Evolutionary conservation across 768 basidiomycete genomes (phyloP), one percentile per base, ranked within the genome.

Genomic region (Obba rivulosa): DNA sequence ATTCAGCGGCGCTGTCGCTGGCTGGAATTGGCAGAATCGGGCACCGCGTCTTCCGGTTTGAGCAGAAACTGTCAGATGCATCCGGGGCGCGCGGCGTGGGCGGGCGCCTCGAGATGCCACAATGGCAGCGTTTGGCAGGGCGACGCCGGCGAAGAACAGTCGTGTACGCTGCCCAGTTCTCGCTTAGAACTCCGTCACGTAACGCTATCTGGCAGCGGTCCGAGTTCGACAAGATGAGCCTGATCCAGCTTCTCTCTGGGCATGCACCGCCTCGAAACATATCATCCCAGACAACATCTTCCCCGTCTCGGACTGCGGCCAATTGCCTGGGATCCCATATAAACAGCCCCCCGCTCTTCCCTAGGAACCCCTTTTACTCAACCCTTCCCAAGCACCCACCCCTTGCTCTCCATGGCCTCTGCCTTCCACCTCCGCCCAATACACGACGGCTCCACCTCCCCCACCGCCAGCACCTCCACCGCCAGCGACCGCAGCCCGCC

Each of bases 371-470:
- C 49, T 52, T 34, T 36, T 44, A 34, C 41, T 43, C 40, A 34
- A 39, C 45, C 35, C 48, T 48, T 45, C 53, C 52, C 50, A 49
- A 40, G 38, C 50, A 37, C 31, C 45, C 40, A 48, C 45, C 45
- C 38, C 40, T 36, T 46, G 34, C 51, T 46, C 40, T 36, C 55
- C 44, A 41, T 34, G 28, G 42, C 36, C 34, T 50, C 54, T 47
- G 53, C 41, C 42, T 41, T 36, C 67, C 76, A 76, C 58, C 77
- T 82, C 37, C 79, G 81, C 47, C 82, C 81, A 31, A 76, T 83
- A 3, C 68, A 73, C 46, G 68, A 74, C 4, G 73, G 75, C 42
- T 78, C 79, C 28, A 73, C 80, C 13, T 78, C 83, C 8, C 75
- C 82, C 23, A 76, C 76, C 36, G 60, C 71, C 2, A 70, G 74